Percentiles rank a stretch among this genome's conserved stretches.
Evolutionary conservation across 768 basidiomycete genomes (phyloP).

Genomic region (Punctularia strigosozonata): DNA sequence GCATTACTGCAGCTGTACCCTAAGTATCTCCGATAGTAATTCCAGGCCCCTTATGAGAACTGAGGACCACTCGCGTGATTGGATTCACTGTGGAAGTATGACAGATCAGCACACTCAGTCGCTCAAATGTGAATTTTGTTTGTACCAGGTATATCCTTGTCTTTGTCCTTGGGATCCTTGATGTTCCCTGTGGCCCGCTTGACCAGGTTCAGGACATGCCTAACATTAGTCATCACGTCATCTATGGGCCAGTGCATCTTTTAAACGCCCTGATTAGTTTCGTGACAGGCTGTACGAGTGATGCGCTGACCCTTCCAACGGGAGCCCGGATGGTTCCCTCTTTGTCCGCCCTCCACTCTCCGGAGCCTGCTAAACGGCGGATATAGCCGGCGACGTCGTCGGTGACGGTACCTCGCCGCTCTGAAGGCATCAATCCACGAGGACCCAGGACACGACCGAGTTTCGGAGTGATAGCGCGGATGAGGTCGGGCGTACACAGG

Average conservation of each 20-base stretch:
- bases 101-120: no score
- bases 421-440: constrained; percentile 91
- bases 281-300: constrained; percentile 2
- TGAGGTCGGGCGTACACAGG: constrained; percentile 70
- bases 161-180: constrained; percentile 33
- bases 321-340: constrained; percentile 74
- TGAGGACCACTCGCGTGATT: constrained; percentile 74
- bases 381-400: constrained; percentile 81
- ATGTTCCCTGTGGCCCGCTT: constrained; percentile 65
- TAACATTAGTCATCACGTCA: constrained; percentile 71
- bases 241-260: constrained; percentile 69
- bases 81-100: constrained; percentile 64
- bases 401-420: constrained; percentile 87
- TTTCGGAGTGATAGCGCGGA: constrained; percentile 66
- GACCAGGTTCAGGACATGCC: constrained; percentile 62
- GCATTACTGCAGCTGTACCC: constrained; percentile 3
- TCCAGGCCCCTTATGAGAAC: constrained; percentile 80
- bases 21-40: constrained; percentile 77
- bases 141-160: constrained; percentile 32
- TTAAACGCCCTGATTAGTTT: constrained; percentile 1
- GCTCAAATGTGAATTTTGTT: no score
- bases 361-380: constrained; percentile 62
- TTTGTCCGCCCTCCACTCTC: constrained; percentile 92
- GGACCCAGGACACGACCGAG: constrained; percentile 76
- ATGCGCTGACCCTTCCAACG: constrained; percentile 53